A percentile compares a stretch with the other conserved stretches of the same genome.
These are phyloP conservation scores for Purshia tridentata DNA, from an alignment of 306 rosid genomes.

Conservation along the genomic window DNA sequence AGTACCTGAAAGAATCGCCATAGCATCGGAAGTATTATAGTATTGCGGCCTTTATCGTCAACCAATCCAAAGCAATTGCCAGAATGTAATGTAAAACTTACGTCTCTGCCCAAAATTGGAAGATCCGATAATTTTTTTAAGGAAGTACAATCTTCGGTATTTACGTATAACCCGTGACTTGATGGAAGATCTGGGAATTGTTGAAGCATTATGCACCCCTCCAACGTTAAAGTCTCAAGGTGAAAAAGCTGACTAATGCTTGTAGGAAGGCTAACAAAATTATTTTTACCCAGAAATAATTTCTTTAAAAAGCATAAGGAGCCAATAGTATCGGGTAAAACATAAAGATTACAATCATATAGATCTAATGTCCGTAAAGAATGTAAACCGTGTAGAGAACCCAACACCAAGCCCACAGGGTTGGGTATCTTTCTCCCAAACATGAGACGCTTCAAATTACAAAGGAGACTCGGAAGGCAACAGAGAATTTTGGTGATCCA, in stretches of 20 bases:
- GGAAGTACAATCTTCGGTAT: background rate
- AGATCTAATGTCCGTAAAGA: background rate
- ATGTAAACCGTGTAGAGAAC: background rate
- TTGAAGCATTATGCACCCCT: background rate
- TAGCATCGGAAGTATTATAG: background rate
- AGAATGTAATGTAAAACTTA: background rate
- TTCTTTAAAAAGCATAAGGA: background rate
- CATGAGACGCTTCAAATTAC: no score
- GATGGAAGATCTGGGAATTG: constrained; percentile 6
- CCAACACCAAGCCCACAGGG: background rate
- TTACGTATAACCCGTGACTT: background rate
- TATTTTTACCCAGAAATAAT: background rate
- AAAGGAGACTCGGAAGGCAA: no score
- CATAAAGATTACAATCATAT: background rate
- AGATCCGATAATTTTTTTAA: background rate
- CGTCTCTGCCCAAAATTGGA: background rate
- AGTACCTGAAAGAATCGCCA: background rate
- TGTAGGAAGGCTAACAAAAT: constrained; percentile 9
- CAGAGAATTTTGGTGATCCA: no score
- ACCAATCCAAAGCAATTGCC: constrained; percentile 9
- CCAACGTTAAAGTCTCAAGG: rapidly evolving
- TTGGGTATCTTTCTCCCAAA: no score
- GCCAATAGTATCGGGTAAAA: constrained; percentile 8
- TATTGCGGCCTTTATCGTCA: background rate
- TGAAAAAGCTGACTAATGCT: constrained; percentile 18